Base-by-base conservation (phyloP, 2,329 filamentous ascomycete species). In the Aspergillus pseudoterreus region DNA sequence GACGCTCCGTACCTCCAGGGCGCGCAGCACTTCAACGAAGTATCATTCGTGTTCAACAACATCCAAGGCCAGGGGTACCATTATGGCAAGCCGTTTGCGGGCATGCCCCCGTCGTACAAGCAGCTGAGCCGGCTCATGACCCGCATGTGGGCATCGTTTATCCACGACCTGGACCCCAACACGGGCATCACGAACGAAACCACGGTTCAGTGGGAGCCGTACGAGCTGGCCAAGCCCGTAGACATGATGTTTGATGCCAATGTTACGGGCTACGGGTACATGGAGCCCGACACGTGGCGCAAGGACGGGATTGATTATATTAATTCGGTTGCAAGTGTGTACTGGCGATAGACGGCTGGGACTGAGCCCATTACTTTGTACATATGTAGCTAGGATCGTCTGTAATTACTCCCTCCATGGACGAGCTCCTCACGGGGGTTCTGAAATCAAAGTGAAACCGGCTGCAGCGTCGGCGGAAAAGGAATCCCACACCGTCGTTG, bases 21-120 rank as follows among this genome's bases (percentile, higher is more conserved):
- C 0, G 77, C 75, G 0, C 75, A 76, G 0, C 82, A 85, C 63
- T 84, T 84, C 63, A 73, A 77, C 50, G 79, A 82, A 61, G 76
- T 82, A 0, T 70, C 74, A 0, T 81, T 81, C 54, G 79, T 82
- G 6, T 79, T 83, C 46, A 63, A 80, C 56, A 83, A 84, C 55
- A 63, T 73, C 6, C 54, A 71, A 4, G 81, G 79, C 1, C 52
- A 67, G 2, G 79, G 79, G 1, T 80, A 78, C 51, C 61, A 68
- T 47, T 63, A 68, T 49, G 61, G 66, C 4, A 63, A 63, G 48
- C 67, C 68, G 2, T 72, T 72, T 50, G 69, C 57, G 22, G 68
- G 68, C 45, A 68, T 72, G 59, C 72, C 77, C 1, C 60, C 72
- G 46, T 71, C 70, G 1, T 78, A 73, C 52, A 52, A 67, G 10